These are phyloP conservation scores for Nicotiana rustica DNA, from an alignment of 305 asterid species.

Conservation along the genomic window DNA sequence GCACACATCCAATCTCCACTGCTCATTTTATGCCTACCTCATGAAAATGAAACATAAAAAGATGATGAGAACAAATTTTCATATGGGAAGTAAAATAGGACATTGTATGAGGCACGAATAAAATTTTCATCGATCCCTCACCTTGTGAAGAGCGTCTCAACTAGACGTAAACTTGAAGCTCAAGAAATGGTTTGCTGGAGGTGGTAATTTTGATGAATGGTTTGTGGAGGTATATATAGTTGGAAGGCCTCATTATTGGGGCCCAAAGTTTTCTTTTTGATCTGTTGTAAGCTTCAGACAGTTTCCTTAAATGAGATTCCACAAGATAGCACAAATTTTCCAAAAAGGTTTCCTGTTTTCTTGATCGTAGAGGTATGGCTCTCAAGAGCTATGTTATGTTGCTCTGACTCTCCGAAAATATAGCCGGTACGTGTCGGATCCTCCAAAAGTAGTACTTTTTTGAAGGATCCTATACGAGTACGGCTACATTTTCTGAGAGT, in stretches of 20 bases:
- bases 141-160: conserved; percentile 32
- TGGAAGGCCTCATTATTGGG: conserved; percentile 51
- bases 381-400: no score
- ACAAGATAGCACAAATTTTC: conserved; percentile 43
- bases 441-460: no score
- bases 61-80: neutral
- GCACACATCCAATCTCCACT: conserved; percentile 78
- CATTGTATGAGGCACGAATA: no score
- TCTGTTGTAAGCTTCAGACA: conserved; percentile 31
- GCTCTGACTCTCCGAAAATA: no score
- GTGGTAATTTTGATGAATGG: conserved; percentile 48
- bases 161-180: conserved; percentile 20
- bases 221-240: conserved; percentile 51
- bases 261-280: conserved; percentile 36
- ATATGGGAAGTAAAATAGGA: neutral
- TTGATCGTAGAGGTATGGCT: conserved; percentile 18
- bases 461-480: no score
- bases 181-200: conserved; percentile 31
- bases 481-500: no score
- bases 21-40: conserved; percentile 43
- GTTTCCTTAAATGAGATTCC: conserved; percentile 51
- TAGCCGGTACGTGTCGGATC: no score
- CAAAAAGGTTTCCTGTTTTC: conserved; percentile 29
- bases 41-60: neutral
- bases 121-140: conserved; percentile 24